These are phyloP conservation scores for Tulasnella sp. DNA, from an alignment of 768 basidiomycete genomes.

Conservation along the genomic window DNA sequence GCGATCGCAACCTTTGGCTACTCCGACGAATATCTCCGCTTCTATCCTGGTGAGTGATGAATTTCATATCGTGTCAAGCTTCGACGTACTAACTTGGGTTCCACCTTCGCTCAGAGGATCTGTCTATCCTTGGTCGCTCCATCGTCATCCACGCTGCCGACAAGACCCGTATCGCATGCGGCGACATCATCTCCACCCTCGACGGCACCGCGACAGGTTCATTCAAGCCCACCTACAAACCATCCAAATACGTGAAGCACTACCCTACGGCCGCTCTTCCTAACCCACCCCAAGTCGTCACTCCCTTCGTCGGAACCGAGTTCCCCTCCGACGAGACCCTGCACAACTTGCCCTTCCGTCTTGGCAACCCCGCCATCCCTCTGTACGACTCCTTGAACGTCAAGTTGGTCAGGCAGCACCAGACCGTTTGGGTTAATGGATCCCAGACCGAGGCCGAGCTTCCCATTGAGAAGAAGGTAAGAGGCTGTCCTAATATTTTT, in stretches of 20 bases:
- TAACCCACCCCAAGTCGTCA: slow-evolving; percentile 28
- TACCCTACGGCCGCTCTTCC: slow-evolving; percentile 23
- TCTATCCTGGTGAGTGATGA: slow-evolving; percentile 31
- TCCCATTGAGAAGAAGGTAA: slow-evolving; percentile 22
- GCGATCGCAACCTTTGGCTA: background rate
- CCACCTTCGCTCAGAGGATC: slow-evolving; percentile 22
- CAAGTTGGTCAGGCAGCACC: background rate
- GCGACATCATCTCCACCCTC: slow-evolving; percentile 31
- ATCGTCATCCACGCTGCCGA: slow-evolving; percentile 33
- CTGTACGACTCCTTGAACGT: slow-evolving; percentile 19
- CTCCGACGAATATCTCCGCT: slow-evolving; percentile 14
- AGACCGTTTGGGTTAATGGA: slow-evolving; percentile 13
- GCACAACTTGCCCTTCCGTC: slow-evolving; percentile 24
- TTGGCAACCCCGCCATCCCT: slow-evolving; percentile 17
- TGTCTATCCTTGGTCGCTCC: slow-evolving; percentile 32
- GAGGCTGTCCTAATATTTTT: background rate
- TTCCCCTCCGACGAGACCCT: slow-evolving; percentile 3
- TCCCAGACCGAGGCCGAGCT: background rate
- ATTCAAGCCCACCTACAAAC: slow-evolving; percentile 24
- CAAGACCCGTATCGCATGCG: slow-evolving; percentile 32
- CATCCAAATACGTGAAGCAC: slow-evolving; percentile 32
- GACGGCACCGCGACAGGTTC: slow-evolving; percentile 23
- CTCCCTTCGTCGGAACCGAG: slow-evolving; percentile 23
- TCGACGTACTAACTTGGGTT: background rate
- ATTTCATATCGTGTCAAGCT: background rate